Percentiles rank a stretch among this genome's conserved stretches.
Conservation (phyloP, 2,329 filamentous ascomycete species). For the Pyrenochaeta sp. region DNA sequence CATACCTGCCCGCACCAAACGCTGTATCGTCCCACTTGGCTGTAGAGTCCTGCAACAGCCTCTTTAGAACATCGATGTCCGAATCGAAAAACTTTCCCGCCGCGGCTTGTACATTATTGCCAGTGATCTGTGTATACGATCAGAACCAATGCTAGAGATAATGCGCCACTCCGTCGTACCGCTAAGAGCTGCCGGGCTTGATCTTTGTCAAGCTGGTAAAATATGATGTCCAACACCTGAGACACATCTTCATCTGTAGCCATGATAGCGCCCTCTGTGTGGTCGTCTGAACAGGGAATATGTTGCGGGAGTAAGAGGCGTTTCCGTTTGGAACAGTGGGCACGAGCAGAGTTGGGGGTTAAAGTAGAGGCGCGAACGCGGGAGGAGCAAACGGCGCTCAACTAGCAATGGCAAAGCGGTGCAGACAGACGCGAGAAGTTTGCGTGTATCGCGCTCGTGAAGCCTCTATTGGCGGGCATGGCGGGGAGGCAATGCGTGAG, state of each 20-base stretch:
- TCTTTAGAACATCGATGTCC: conserved; percentile 21
- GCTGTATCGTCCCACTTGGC: conserved; percentile 43
- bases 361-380: conserved; percentile 6
- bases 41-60: conserved; percentile 29
- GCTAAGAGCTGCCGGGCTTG: conserved; percentile 28
- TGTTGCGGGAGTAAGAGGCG: not conserved
- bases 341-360: not conserved
- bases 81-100: conserved; percentile 33
- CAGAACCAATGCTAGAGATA: conserved; percentile 1
- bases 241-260: conserved; percentile 17
- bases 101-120: conserved; percentile 33
- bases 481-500: conserved; percentile 19
- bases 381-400: not conserved
- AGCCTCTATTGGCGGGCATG: conserved; percentile 18
- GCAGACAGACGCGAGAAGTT: not conserved
- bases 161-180: conserved; percentile 12
- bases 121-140: conserved; percentile 27
- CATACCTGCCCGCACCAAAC: conserved; percentile 43
- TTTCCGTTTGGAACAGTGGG: not conserved
- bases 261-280: conserved; percentile 9
- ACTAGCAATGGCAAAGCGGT: not conserved
- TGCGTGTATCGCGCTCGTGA: not conserved
- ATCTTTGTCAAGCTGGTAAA: conserved; percentile 20
- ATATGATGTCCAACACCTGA: conserved; percentile 16
- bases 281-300: not conserved